Evolutionary conservation across 441 rosid species (phyloP).

Genomic region (Erysimum pusillum): DNA sequence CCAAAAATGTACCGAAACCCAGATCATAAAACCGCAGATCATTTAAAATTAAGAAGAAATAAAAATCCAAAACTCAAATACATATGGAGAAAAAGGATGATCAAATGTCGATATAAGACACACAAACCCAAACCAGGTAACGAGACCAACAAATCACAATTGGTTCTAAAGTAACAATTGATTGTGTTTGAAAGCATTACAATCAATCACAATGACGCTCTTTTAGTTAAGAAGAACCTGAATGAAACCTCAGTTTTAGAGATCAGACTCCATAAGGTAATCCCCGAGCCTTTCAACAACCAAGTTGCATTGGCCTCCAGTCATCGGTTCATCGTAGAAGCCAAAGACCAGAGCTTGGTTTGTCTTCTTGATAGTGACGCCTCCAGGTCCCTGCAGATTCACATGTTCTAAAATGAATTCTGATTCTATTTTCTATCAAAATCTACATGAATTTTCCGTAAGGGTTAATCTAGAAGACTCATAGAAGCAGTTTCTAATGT

Average conservation of each 20-base stretch:
- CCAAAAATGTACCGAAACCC: neutral
- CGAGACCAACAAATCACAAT: conserved; percentile 35
- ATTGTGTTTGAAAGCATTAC: conserved; percentile 38
- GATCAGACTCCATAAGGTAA: conserved; percentile 78
- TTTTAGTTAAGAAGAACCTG: conserved; percentile 22
- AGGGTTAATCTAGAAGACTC: too few species aligned
- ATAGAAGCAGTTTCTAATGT: too few species aligned
- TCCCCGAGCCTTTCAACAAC: conserved; percentile 90
- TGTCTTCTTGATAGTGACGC: conserved; percentile 84
- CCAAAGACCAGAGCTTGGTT: conserved; percentile 69
- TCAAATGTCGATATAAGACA: conserved; percentile 39
- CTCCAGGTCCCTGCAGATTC: conserved; percentile 86
- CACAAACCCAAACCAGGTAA: conserved; percentile 26
- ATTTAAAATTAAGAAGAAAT: neutral
- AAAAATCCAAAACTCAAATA: conserved; percentile 21
- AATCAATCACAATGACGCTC: conserved; percentile 35
- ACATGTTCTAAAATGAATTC: too few species aligned
- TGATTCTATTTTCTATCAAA: too few species aligned
- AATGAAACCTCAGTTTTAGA: conserved; percentile 49
- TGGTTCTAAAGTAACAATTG: conserved; percentile 39
- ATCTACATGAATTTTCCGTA: too few species aligned
- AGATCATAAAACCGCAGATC: neutral
- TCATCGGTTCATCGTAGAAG: conserved; percentile 75
- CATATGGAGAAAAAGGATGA: conserved; percentile 8
- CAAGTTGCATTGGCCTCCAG: conserved; percentile 88